Evolutionary conservation across 2,329 filamentous ascomycete genomes (phyloP).

Genomic region (Aspergillus texensis): DNA sequence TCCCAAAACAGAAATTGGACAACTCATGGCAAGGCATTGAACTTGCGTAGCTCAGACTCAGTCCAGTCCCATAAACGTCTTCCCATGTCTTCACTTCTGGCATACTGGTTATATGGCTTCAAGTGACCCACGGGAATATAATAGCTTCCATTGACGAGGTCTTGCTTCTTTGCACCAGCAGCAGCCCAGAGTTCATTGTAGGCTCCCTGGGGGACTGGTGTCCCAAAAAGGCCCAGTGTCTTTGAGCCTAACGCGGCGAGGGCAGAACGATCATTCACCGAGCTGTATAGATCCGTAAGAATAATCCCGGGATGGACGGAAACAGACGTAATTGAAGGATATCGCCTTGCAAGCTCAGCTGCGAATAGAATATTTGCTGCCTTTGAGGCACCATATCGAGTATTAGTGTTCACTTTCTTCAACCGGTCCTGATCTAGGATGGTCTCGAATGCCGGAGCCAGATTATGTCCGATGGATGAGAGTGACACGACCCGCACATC

Average conservation of each 20-base stretch:
- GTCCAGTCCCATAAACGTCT: slow-evolving; percentile 39
- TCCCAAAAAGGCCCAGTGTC: slow-evolving; percentile 20
- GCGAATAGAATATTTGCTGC: slow-evolving; percentile 52
- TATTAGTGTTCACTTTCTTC: slow-evolving; percentile 35
- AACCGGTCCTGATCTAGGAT: slow-evolving; percentile 35
- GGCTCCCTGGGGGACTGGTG: slow-evolving; percentile 26
- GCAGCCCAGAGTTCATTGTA: slow-evolving; percentile 35
- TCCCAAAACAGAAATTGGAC: too few relatives aligned
- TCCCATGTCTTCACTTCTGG: slow-evolving; percentile 27
- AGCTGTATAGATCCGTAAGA: slow-evolving; percentile 33
- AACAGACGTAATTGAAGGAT: slow-evolving; percentile 40
- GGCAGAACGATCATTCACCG: slow-evolving; percentile 17
- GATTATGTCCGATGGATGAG: slow-evolving; percentile 33
- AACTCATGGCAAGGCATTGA: not conserved
- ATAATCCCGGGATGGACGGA: slow-evolving; percentile 52
- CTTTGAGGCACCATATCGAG: slow-evolving; percentile 49
- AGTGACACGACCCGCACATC: slow-evolving; percentile 34
- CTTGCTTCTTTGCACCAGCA: slow-evolving; percentile 26
- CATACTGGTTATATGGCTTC: slow-evolving; percentile 31
- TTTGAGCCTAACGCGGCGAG: slow-evolving; percentile 16
- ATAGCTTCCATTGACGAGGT: slow-evolving; percentile 31
- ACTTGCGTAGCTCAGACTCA: slow-evolving; percentile 28
- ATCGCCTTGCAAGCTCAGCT: slow-evolving; percentile 43
- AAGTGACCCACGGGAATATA: slow-evolving; percentile 34
- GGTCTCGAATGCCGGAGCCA: slow-evolving; percentile 28